These are phyloP conservation scores for Tylopilus plumbeoviolaceoides DNA, from an alignment of 768 basidiomycete species.

Conservation along the genomic window DNA sequence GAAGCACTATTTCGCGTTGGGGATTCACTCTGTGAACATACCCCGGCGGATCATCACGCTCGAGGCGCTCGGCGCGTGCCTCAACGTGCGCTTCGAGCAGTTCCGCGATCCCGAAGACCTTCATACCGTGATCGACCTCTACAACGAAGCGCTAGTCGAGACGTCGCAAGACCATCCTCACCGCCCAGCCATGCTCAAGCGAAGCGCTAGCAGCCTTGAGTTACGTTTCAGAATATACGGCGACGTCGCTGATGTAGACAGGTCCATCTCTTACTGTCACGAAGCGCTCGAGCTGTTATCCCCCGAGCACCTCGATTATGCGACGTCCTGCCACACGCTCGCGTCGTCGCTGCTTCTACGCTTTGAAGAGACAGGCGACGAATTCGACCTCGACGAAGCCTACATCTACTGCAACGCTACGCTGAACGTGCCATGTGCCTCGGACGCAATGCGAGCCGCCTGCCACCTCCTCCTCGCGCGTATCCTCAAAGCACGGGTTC, in stretches of 20 bases:
- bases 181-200: constrained; percentile 13
- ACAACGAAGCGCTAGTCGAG: constrained; percentile 24
- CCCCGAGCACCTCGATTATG: constrained; percentile 12
- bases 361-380: constrained; percentile 23
- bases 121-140: constrained; percentile 20
- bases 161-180: constrained; percentile 15
- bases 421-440: not conserved
- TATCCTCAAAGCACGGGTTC: constrained; percentile 19
- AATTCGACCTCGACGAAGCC: constrained; percentile 27
- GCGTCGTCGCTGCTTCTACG: constrained; percentile 22
- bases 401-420: constrained; percentile 14
- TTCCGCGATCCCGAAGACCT: constrained; percentile 22
- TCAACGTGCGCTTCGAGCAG: constrained; percentile 25
- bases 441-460: constrained; percentile 13
- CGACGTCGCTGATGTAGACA: constrained; percentile 19
- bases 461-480: constrained; percentile 21
- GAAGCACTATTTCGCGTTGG: constrained; percentile 20
- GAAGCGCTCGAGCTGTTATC: constrained; percentile 22
- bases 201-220: constrained; percentile 14
- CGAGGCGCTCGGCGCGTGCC: constrained; percentile 20
- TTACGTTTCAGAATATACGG: constrained; percentile 17
- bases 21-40: constrained; percentile 12
- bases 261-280: constrained; percentile 24
- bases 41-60: constrained; percentile 15
- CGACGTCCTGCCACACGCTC: constrained; percentile 13